Percentiles rank a stretch among this genome's conserved stretches.
These are phyloP conservation scores for Starmerella davenportii DNA, from an alignment of 805 yeast genomes.

Conservation along the genomic window DNA sequence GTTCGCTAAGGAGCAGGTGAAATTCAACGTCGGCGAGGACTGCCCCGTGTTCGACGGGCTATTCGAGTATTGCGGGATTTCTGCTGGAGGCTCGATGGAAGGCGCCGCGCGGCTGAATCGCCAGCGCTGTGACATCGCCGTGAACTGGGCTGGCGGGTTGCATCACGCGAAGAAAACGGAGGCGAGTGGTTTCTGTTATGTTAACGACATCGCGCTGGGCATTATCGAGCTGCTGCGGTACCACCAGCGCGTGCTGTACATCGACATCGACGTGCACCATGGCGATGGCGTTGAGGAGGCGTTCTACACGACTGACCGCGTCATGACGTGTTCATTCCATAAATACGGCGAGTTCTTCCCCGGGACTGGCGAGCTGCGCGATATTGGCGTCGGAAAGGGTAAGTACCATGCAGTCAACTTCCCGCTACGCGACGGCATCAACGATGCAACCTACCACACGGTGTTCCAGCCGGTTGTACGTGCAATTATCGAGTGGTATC, in stretches of 20 bases:
- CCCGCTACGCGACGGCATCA: slow-evolving; percentile 88
- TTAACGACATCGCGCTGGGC: slow-evolving; percentile 83
- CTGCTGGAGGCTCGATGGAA: slow-evolving; percentile 78
- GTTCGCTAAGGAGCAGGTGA: slow-evolving; percentile 72
- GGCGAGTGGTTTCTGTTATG: slow-evolving; percentile 89
- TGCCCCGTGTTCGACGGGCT: slow-evolving; percentile 92
- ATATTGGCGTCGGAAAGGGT: slow-evolving; percentile 76
- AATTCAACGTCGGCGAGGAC: slow-evolving; percentile 93
- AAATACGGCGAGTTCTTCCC: slow-evolving; percentile 95
- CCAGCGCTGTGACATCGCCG: slow-evolving; percentile 83
- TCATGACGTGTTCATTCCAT: slow-evolving; percentile 91
- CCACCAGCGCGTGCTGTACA: slow-evolving; percentile 82
- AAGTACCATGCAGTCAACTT: slow-evolving; percentile 76
- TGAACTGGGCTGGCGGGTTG: slow-evolving; percentile 91
- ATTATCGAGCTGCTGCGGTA: slow-evolving; percentile 68
- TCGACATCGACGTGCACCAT: slow-evolving; percentile 89
- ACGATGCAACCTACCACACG: slow-evolving; percentile 80
- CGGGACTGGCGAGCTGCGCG: slow-evolving; percentile 87
- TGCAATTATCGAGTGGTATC: slow-evolving; percentile 78
- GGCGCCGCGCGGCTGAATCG: slow-evolving; percentile 73
- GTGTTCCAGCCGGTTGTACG: slow-evolving; percentile 45
- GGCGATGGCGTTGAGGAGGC: slow-evolving; percentile 99
- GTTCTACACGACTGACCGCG: slow-evolving; percentile 83
- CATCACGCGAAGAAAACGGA: slow-evolving; percentile 93
- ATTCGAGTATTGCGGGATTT: slow-evolving; percentile 72